Evolutionary conservation across 1,284 basidiomycete genomes (phyloP), one percentile per base, ranked within the genome.

Genomic region (Apiotrichum brassicae): DNA sequence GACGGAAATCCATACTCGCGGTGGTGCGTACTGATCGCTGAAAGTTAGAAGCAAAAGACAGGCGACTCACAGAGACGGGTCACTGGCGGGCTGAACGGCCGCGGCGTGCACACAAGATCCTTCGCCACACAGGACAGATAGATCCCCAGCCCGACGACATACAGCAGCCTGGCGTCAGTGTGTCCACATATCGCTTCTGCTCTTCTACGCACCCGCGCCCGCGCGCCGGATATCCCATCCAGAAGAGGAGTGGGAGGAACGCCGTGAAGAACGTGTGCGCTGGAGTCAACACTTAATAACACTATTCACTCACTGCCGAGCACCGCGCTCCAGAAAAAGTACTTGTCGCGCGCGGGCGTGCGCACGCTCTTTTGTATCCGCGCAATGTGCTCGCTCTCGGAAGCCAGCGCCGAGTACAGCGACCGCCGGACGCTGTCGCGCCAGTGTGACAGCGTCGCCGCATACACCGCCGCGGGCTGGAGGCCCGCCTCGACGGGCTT

Each of bases 261-360:
- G 84, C 82, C 81, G 94, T 87, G 77, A 97, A 97, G 76, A 94
- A 97, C 0, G 88, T 93, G 66, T 97, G 93, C 0, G 91, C 71
- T 71, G 30, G 23, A 14, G 8, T 30, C n/a, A n/a, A n/a, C n/a
- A n/a, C n/a, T n/a, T n/a, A n/a, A n/a, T n/a, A n/a, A n/a, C n/a
- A 30, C 28, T 30, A 9, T 9, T 8, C 28, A 63, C 70, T 63
- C 44, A 71, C 71, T 89, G 0, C 89, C 89, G 40, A 95, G 79
- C 0, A 88, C 79, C 1, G 89, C 91, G 0, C 88, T 86, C 68
- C 93, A 89, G 51, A 94, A 83, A 66, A 98, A 97, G 67, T 88
- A 97, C 1, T 75, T 76, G 71, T 98, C 93, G 19, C 90, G 74
- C 74, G 79, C 83, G 1, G 85, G 81, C 1, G 78, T 80, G 24